Conservation (phyloP, 2,329 filamentous ascomycete genomes). For the Colletotrichum gigasporum region DNA sequence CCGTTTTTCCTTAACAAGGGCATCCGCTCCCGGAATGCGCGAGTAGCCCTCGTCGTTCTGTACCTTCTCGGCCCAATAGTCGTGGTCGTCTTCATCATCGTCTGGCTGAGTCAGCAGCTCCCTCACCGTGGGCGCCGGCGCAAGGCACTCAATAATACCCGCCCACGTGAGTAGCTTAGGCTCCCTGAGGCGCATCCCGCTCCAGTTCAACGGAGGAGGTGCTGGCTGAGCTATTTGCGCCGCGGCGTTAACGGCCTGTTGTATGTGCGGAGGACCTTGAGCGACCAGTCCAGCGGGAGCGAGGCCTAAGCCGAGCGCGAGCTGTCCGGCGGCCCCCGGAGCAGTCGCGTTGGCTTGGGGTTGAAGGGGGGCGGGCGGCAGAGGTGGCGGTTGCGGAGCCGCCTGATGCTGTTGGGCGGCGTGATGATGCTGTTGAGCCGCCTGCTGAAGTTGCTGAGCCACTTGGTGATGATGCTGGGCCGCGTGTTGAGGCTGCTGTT, state of each 20-base stretch:
- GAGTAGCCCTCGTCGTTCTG: background rate
- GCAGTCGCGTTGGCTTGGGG: background rate
- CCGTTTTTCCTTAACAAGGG: conserved; percentile 39
- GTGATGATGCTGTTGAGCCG: background rate
- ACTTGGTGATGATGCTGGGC: background rate
- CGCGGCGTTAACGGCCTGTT: background rate
- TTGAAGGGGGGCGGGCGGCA: conserved; percentile 13
- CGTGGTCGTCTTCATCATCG: background rate
- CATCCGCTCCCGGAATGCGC: conserved; percentile 36
- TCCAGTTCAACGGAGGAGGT: background rate
- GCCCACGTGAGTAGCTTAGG: conserved; percentile 50
- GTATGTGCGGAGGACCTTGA: background rate
- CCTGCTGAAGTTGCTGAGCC: background rate
- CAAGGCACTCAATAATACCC: conserved; percentile 53
- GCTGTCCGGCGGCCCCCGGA: background rate
- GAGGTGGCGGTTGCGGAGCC: conserved; percentile 10
- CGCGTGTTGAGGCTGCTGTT: background rate
- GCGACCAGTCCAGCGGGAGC: background rate
- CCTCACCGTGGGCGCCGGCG: conserved; percentile 45
- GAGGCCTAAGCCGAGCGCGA: background rate
- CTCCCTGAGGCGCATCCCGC: conserved; percentile 12
- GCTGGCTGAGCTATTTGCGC: background rate
- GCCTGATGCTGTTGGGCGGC: background rate
- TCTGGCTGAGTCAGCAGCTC: conserved; percentile 30
- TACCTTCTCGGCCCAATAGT: background rate